Conservation (phyloP, 2,329 filamentous ascomycete genomes). For the Aspergillus uvarum region DNA sequence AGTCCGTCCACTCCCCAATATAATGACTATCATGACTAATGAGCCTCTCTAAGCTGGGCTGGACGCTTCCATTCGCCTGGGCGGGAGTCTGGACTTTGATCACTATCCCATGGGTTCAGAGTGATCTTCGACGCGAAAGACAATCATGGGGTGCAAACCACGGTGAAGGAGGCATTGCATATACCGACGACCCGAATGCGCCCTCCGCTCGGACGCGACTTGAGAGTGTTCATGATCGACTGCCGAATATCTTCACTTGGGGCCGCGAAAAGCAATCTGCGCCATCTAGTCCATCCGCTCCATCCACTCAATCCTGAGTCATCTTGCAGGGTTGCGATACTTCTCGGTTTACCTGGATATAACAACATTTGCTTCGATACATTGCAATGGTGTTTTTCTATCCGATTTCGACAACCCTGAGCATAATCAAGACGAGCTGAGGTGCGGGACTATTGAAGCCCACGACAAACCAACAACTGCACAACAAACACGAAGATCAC, state of each 20-base stretch:
- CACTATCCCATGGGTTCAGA: slow-evolving; percentile 49
- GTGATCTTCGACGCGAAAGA: slow-evolving; percentile 47
- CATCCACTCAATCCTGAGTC: slow-evolving; percentile 12
- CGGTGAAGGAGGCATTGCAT: slow-evolving; percentile 37
- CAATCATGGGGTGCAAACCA: slow-evolving; percentile 41
- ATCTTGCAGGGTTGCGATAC: background rate
- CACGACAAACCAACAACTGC: background rate
- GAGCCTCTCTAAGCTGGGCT: slow-evolving; percentile 15
- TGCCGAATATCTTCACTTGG: slow-evolving; percentile 32
- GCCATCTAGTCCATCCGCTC: slow-evolving; percentile 25
- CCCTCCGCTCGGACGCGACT: slow-evolving; percentile 40
- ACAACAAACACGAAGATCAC: background rate
- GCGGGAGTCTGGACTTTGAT: slow-evolving; percentile 49
- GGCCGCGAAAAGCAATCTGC: slow-evolving; percentile 26
- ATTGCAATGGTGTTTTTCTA: background rate
- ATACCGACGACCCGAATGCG: slow-evolving; percentile 39
- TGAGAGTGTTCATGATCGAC: slow-evolving; percentile 34
- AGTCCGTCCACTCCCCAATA: slow-evolving; percentile 10
- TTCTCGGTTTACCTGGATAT: background rate
- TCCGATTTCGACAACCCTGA: background rate
- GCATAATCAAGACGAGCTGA: background rate
- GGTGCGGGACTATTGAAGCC: background rate
- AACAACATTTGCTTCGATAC: background rate
- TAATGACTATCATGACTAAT: slow-evolving; percentile 5
- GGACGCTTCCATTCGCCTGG: slow-evolving; percentile 28